Base-by-base conservation (phyloP, 495 filamentous ascomycete species). In the Xylaria venustula region DNA sequence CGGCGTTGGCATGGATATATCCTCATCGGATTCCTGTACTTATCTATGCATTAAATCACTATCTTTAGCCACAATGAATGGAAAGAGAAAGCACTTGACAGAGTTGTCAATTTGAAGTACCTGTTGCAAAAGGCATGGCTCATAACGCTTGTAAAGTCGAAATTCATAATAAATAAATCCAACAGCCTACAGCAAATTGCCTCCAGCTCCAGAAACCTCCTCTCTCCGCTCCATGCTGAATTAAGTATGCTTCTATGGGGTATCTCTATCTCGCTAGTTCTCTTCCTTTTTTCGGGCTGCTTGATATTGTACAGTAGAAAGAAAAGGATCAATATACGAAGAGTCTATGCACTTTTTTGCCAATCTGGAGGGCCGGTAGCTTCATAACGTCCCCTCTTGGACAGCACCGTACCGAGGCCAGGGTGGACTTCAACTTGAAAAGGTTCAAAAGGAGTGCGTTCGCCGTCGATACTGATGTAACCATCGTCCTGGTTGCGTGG, bases 381-480 rank as follows among this genome's bases (percentile, higher is more conserved):
- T 72, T 97, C 91, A 70, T 92, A 97, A 32, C 82, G 67, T 41
- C 81, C 85, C 6, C 78, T 84, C 68, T 88, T 91, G 23, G 88
- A 88, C 47, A 98, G 75, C 25, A 91, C 88, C 1, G 89, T 91
- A n/a, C 90, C 94, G 23, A 98, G 76, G 0, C 92, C 90, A 47
- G 82, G 80, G 75, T 96, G 91, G 14, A 97, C 77, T 76, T 98
- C 94, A 8, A 85, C 91, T 75, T 98, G 94, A 72, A 96, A 93
- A 0, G 90, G 87, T 58, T 87, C 87, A 66, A 93, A 97, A 1
- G 91, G 90, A 11, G 95, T 77, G 22, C 85, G 78, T 73, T 98
- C 94, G 25, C 94, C 94, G 65, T 98, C 94, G 66, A 98, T 91
- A 69, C 91, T 93, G 72, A 98, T 93, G 73, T 91, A 94, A 4